A percentile compares a stretch with the other conserved stretches of the same genome.
These are phyloP conservation scores for Claviceps digitariae DNA, from an alignment of 2,329 filamentous ascomycete genomes.

Conservation along the genomic window DNA sequence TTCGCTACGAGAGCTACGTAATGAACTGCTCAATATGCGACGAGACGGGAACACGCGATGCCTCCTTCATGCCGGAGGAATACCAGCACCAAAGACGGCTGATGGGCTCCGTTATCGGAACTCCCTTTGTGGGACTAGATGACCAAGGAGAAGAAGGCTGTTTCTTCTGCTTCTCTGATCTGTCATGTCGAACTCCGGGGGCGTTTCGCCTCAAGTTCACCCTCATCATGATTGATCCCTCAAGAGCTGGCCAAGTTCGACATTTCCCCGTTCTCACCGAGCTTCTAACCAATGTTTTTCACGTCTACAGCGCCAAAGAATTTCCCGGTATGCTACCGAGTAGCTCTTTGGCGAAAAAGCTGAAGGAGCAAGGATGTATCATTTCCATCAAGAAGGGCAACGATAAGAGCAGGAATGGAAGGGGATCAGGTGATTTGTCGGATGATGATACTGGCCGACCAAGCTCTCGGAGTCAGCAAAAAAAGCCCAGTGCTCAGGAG, in stretches of 20 bases:
- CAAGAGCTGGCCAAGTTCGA: conserved; percentile 30
- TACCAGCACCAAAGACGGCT: conserved; percentile 59
- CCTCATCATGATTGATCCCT: conserved; percentile 57
- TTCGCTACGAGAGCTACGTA: conserved; percentile 53
- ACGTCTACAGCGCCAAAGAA: conserved; percentile 72
- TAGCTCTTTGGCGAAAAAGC: conserved; percentile 55
- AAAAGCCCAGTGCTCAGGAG: neutral
- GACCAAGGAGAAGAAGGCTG: conserved; percentile 61
- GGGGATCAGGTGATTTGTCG: conserved; percentile 8
- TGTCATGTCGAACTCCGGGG: conserved; percentile 67
- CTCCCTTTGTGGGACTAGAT: conserved; percentile 63
- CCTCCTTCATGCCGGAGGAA: conserved; percentile 58
- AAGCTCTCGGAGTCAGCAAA: conserved; percentile 3
- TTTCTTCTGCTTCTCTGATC: conserved; percentile 76
- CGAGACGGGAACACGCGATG: conserved; percentile 51
- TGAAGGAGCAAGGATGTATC: conserved; percentile 69
- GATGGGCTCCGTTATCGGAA: conserved; percentile 68
- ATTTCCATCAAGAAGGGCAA: conserved; percentile 83
- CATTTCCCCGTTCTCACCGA: conserved; percentile 37
- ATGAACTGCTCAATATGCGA: conserved; percentile 69
- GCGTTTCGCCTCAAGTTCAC: conserved; percentile 63
- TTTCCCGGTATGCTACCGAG: conserved; percentile 76
- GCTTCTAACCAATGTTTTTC: conserved; percentile 56
- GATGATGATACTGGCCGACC: conserved; percentile 9
- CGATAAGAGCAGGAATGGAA: conserved; percentile 34